A percentile compares a stretch with the other conserved stretches of the same genome.
These are phyloP conservation scores for Croton setiger DNA, from an alignment of 441 rosid species.

Conservation along the genomic window DNA sequence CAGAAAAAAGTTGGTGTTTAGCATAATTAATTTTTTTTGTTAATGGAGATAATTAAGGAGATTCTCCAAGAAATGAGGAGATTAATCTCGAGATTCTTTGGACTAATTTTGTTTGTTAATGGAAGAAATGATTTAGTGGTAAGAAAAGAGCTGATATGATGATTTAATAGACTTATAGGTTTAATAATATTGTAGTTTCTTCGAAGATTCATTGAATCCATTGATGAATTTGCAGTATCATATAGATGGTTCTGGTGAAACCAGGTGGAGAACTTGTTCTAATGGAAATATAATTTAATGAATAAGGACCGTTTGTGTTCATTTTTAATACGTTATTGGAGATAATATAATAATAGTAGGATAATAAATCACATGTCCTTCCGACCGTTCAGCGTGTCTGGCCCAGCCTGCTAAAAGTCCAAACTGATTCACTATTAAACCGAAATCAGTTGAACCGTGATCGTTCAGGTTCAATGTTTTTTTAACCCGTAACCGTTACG, in stretches of 20 bases:
- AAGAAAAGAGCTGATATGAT: neutral
- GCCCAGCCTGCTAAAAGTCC: no score
- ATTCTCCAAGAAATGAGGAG: constrained; percentile 16
- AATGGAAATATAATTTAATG: no score
- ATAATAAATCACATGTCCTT: no score
- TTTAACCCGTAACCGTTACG: no score
- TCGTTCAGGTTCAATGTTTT: no score
- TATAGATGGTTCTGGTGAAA: neutral
- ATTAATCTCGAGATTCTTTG: neutral
- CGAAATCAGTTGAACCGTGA: no score
- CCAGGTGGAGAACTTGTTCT: neutral
- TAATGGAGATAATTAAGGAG: constrained; percentile 1
- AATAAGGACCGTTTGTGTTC: neutral
- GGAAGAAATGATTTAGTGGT: neutral
- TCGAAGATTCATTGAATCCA: neutral
- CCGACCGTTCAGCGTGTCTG: no score
- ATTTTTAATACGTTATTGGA: no score
- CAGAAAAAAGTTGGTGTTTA: no score
- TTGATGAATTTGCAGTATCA: neutral
- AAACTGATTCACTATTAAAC: no score
- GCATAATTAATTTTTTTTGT: neutral
- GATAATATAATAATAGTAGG: no score
- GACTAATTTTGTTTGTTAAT: neutral
- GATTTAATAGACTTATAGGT: neutral
- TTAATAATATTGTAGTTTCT: no score